A percentile compares a stretch with the other conserved stretches of the same genome.
Evolutionary conservation across 495 filamentous ascomycete genomes (phyloP).

Genomic region (Saxispiralis lemnorum): DNA sequence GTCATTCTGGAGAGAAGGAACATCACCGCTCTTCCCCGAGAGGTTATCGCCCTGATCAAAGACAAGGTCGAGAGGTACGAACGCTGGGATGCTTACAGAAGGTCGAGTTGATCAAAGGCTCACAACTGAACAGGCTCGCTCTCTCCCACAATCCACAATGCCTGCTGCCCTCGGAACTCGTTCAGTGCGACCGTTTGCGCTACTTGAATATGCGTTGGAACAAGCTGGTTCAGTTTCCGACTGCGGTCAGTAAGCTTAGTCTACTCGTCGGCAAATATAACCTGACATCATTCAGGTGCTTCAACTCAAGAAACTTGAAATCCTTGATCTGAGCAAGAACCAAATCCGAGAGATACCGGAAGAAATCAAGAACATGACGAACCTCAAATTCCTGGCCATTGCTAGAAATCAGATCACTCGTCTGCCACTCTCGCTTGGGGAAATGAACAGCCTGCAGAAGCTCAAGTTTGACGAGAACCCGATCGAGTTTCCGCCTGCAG

Average conservation of each 20-base stretch:
- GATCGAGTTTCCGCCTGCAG: slow-evolving; percentile 47
- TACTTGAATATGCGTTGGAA: slow-evolving; percentile 93
- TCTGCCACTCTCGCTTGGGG: slow-evolving; percentile 63
- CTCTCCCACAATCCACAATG: slow-evolving; percentile 75
- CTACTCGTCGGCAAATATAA: not conserved
- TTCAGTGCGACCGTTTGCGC: slow-evolving; percentile 70
- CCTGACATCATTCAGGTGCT: slow-evolving; percentile 37
- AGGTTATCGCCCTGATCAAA: slow-evolving; percentile 83
- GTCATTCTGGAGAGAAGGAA: slow-evolving; percentile 74
- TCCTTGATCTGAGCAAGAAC: slow-evolving; percentile 79
- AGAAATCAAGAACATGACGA: slow-evolving; percentile 55
- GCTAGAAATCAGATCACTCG: slow-evolving; percentile 72
- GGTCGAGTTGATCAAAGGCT: slow-evolving; percentile 1
- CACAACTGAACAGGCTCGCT: slow-evolving; percentile 45
- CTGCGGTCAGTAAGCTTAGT: slow-evolving; percentile 41
- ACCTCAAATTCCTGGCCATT: slow-evolving; percentile 33
- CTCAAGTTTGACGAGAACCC: slow-evolving; percentile 80
- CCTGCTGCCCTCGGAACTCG: slow-evolving; percentile 60
- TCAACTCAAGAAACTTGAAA: slow-evolving; percentile 69
- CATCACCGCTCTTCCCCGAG: slow-evolving; percentile 64
- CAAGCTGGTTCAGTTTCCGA: slow-evolving; percentile 69
- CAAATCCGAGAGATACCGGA: slow-evolving; percentile 59
- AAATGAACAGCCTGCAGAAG: slow-evolving; percentile 75
- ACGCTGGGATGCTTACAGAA: not conserved
- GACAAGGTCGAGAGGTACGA: slow-evolving; percentile 76